Evolutionary conservation across 148 eudicot species (phyloP).

Genomic region (Bassia scoparia): DNA sequence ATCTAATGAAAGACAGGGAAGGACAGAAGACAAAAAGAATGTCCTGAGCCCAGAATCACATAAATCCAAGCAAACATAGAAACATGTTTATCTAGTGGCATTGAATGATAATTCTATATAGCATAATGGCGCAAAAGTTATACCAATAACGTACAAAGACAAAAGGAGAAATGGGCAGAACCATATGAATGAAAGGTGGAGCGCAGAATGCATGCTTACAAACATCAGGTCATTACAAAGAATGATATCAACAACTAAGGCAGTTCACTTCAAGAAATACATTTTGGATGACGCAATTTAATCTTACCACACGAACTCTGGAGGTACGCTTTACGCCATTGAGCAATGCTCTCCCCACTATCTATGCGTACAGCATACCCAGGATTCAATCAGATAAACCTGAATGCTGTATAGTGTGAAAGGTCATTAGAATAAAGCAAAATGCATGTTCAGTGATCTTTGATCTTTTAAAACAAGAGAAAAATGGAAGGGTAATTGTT

Average conservation of each 20-base stretch:
- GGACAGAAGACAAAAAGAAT: neutral
- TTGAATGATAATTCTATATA: neutral
- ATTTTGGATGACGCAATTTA: constrained; percentile 6
- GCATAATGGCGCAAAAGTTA: neutral
- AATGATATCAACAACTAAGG: neutral
- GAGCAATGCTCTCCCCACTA: constrained; percentile 63
- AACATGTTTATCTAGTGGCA: neutral
- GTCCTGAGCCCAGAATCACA: neutral
- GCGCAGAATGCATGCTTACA: neutral
- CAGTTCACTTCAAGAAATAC: constrained; percentile 1
- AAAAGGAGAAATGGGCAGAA: neutral
- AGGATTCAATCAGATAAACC: constrained; percentile 51
- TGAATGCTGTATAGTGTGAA: constrained; percentile 55
- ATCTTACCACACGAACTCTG: constrained; percentile 51
- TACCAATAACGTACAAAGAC: neutral
- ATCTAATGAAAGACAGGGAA: neutral
- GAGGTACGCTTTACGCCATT: constrained; percentile 58
- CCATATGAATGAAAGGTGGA: neutral
- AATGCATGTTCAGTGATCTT: constrained; percentile 11
- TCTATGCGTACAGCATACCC: constrained; percentile 63
- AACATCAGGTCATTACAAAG: neutral
- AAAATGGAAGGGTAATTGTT: neutral
- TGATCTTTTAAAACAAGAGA: neutral
- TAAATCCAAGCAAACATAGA: neutral
- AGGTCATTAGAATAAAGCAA: constrained; percentile 13